Base-by-base conservation (phyloP, 441 rosid genomes). In the Populus tomentosa region DNA sequence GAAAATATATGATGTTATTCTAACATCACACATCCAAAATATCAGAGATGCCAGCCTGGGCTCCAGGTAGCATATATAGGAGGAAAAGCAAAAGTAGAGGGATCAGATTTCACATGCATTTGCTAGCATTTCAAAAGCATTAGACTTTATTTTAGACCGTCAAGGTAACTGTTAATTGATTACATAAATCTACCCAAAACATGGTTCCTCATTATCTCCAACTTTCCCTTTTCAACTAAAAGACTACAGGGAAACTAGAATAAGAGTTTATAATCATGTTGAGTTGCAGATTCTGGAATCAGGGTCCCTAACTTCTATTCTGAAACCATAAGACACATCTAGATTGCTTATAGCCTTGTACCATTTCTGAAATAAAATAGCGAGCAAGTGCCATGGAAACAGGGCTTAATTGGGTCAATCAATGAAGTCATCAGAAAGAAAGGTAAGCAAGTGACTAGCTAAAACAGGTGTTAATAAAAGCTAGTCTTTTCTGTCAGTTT, bases 351-450 rank as follows among this genome's bases (percentile, higher is more conserved):
- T 32, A 68, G 64, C 10, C 64, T 9, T 21, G 5, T 3, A 61
- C 64, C 23, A 14, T 23, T 73, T 63, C 76, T 73, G 56, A 75
- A 75, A 20, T 50, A 42, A 23, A 64, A 46, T 67, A 33, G n/a
- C 24, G 33, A 35, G 73, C n/a, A 76, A 24, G 24, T 69, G n/a
- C 10, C 30, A 18, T 9, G 1, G 38, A n/a, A 53, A 40, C 10
- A n/a, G 6, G 59, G 35, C 64, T 53, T 75, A 20, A 3, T 18
- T 36, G 7, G 67, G 50, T 9, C 56, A 11, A 40, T 40, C 46
- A 67, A 67, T 23, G 30, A 69, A 18, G 24, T 21, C 42, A 50
- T 42, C 32, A 30, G 21, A 40, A 30, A 26, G 28, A 10, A 64
- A 6, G 46, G 46, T 40, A 10, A 10, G 46, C 46, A 40, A 40